Base-by-base conservation (phyloP, 345 rosid genomes). In the Abelmoschus esculentus region DNA sequence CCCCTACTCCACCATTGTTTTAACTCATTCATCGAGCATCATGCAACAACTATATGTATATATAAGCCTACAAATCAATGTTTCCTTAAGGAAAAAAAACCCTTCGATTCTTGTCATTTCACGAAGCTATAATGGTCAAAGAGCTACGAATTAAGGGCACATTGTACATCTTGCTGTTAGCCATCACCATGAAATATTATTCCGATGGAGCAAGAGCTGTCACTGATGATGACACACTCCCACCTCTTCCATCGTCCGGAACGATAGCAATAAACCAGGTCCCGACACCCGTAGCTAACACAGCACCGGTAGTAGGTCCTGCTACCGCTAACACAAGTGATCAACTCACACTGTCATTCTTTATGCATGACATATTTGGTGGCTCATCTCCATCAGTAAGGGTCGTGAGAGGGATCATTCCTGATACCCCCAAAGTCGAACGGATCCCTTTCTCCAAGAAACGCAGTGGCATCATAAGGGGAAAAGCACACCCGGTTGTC, bases 351-450 rank as follows among this genome's bases (percentile, higher is more conserved):
- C 31, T 66, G 8, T 47, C 83, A 7, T 86, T 86, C 80, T 86
- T 64, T 61, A 84, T 85, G 86, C 86, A 85, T 49, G 86, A 84
- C 58, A 74, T 84, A 34, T 61, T 84, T 9, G 85, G 87, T 19
- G 90, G 86, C 58, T 64, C 83, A 17, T 66, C 67, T 62, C 87
- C 89, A 4, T 73, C 90, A 1, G 74, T 70, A 32, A 63, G 83
- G 56, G 76, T 74, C 13, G 86, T 80, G 49, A 59, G 82, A 0
- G 86, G 87, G 26, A 73, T 83, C 28, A 69, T 80, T 14, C 79
- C 90, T 19, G 71, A 73, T 26, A 64, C 11, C 32, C 13, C 81
- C 12, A 79, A 79, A 56, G 52, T 75, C 64, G 81, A 80, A 31
- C 22, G 15, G 19, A 72, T 83, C 69, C 90, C 87, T 42, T 86